Evolutionary conservation across 2,329 filamentous ascomycete genomes (phyloP).

Genomic region (Didymella segeticola): DNA sequence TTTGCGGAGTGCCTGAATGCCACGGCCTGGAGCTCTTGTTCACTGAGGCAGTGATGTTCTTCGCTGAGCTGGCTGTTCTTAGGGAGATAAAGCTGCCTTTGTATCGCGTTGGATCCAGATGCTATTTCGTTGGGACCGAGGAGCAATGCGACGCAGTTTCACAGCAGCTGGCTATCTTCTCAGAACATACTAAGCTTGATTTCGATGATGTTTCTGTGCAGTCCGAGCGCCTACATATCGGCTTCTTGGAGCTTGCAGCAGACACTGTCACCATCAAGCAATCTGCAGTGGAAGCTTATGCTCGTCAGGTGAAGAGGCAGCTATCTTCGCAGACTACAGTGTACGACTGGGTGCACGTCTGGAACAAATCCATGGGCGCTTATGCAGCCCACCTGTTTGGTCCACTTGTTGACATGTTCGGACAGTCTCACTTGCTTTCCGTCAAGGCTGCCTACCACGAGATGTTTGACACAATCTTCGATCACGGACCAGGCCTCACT

Average conservation of each 20-base stretch:
- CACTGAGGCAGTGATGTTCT: conserved; percentile 36
- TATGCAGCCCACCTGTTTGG: conserved; percentile 39
- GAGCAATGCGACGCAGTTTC: conserved; percentile 17
- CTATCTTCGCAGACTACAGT: conserved; percentile 29
- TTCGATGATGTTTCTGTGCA: not conserved
- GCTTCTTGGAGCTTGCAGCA: conserved; percentile 13
- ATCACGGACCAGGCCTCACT: conserved; percentile 24
- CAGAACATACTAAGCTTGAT: conserved; percentile 24
- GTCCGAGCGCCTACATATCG: conserved; percentile 18
- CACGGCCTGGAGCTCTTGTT: conserved; percentile 36
- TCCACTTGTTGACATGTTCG: conserved; percentile 34
- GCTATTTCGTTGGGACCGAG: conserved; percentile 32
- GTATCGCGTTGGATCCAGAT: conserved; percentile 33
- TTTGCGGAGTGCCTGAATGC: conserved; percentile 28
- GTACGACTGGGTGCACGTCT: conserved; percentile 36
- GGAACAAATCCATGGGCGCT: conserved; percentile 35
- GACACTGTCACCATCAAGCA: conserved; percentile 18
- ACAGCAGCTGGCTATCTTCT: conserved; percentile 22
- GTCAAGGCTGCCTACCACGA: conserved; percentile 32
- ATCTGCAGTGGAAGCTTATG: conserved; percentile 23
- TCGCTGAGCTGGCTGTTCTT: conserved; percentile 34
- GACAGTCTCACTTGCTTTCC: conserved; percentile 30
- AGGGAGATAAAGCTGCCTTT: conserved; percentile 26
- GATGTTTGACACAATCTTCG: conserved; percentile 35
- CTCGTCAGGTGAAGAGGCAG: conserved; percentile 28